phyloP scores from a whole-genome alignment of 2,329 filamentous ascomycete genomes.

The Cladobotryum protrusum region DNA sequence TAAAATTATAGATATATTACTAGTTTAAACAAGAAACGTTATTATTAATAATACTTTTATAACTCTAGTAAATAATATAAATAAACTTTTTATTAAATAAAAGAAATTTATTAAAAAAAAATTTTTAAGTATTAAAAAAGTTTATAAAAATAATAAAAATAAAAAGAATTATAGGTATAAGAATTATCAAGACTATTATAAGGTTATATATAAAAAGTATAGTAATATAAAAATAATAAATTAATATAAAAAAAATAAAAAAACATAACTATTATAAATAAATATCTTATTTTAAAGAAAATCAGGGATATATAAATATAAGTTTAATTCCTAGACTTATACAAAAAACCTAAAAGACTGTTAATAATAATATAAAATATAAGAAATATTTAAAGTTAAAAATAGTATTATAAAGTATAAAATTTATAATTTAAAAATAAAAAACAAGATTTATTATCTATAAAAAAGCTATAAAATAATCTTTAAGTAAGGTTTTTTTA shows the following conservation, averaged over 20 bases:
- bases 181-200: not conserved
- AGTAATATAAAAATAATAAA: not conserved
- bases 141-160: not conserved
- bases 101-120: not conserved
- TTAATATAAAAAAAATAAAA: not conserved
- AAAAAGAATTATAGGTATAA: not conserved
- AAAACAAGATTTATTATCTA: not conserved
- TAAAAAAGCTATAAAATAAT: not conserved
- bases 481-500: not conserved
- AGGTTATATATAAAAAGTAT: not conserved
- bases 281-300: not conserved
- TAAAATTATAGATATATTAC: no score
- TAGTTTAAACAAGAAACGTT: no score
- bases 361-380: not conserved
- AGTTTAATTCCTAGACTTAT: not conserved
- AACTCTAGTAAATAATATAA: not conserved
- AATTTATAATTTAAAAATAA: not conserved
- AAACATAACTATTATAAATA: not conserved
- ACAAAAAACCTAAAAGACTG: not conserved
- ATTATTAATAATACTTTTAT: not conserved
- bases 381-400: not conserved
- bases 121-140: not conserved
- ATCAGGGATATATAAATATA: not conserved
- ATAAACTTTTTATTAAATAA: not conserved
- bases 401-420: not conserved